Evolutionary conservation across 495 filamentous ascomycete genomes (phyloP), one percentile per base, ranked within the genome.

Genomic region (Astrothelium macrocarpum): DNA sequence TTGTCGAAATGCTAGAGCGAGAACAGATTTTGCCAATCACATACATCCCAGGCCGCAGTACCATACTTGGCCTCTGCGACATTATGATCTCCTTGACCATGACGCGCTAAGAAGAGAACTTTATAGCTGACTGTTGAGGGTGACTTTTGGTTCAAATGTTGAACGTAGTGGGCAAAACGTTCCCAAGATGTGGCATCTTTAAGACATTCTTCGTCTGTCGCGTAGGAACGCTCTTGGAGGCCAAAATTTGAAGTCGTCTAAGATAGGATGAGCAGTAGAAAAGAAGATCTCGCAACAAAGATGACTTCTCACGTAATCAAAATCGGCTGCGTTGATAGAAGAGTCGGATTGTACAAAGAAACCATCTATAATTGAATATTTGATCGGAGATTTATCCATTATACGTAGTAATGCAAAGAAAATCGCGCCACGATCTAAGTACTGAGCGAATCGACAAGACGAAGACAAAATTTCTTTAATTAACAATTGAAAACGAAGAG

Each of bases 51-150:
- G 46, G 69, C 71, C 26, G 45, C 18, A 0, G 71, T 77, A 28
- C 74, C 75, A 62, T 76, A 74, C 39, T 70, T 69, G 2, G 64
- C 53, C 65, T 77, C 71, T 0, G 67, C 75, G 58, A 75, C 72
- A 61, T 77, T 77, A 39, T 70, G 75, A 46, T 65, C 70, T 1
- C 75, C 75, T 61, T 77, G 71, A 7, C 74, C 75, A 65, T 77
- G 75, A 1, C 75, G 59, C 23, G 68, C 75, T 4, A 74, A 31
- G 59, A 73, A 72, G 46, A 77, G 29, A 5, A 77, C 66, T 53
- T 75, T 76, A 53, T 68, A 72, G 0, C 56, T 45, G 0, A 65
- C 64, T 4, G 61, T 68, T 7, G 64, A n/a, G 2, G 46, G 60
- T 4, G 59, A 63, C 5, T 68, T 60, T 26, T 60, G 32, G 53